Base-by-base conservation (phyloP, 805 yeast genomes). In the Cyberlindnera lachancei region DNA sequence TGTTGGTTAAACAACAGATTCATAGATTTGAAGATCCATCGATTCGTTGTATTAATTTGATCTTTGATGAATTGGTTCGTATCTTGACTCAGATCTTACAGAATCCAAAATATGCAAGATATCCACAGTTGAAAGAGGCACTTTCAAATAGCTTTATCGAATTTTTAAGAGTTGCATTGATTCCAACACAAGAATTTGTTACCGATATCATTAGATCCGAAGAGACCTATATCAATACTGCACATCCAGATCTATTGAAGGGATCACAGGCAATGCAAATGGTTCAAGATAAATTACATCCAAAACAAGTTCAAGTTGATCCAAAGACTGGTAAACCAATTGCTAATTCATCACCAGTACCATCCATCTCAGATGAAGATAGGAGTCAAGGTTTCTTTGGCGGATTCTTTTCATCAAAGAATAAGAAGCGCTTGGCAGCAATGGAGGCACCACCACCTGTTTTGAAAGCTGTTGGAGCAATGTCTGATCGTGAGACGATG, bases 381-480 rank as follows among this genome's bases (percentile, higher is more conserved):
- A 66, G 66, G 33, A 44, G 66, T 23, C 73, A 77, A 32, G 95
- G 96, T 5, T 92, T 90, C 63, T 92, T 92, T 58, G 95, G 96
- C 34, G 95, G 96, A 1, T 90, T 92, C 56, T 92, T 92, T 61
- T 75, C 88, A 8, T 74, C 90, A 5, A 88, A 87, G 62, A 86
- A 86, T 58, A 92, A 88, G 64, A 88, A 88, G 72, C 79, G 92
- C 61, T 69, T 88, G 50, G 96, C 94, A 18, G 78, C 85, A 14
- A 83, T 90, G 90, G 98, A 90, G 60, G 90, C 97, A 3, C 98
- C 98, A 30, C 98, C 98, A 25, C 76, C 94, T 22, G 88, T 87
- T 6, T 73, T 90, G 52, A 81, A 88, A 58, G 97, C 97, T 7
- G 76, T 90, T 15, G 96, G 96, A 30, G 66, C 64, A 34, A 64